These are phyloP conservation scores for Phytopythium boreale DNA, from an alignment of 352 stramenopile genomes.

Conservation along the genomic window DNA sequence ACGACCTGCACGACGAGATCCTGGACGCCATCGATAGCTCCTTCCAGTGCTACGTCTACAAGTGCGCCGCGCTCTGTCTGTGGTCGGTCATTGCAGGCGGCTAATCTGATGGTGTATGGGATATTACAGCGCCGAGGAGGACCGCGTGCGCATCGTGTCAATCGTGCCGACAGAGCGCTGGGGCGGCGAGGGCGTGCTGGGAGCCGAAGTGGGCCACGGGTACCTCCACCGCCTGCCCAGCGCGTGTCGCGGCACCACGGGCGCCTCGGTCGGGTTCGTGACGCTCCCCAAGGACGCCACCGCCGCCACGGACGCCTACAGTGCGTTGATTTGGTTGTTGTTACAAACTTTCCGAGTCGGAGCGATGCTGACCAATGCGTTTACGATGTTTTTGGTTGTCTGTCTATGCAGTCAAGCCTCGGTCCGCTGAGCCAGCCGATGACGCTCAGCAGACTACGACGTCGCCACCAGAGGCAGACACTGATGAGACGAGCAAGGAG, in stretches of 20 bases:
- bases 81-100: neutral
- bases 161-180: slow-evolving; percentile 79
- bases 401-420: neutral
- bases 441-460: neutral
- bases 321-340: slow-evolving; percentile 26
- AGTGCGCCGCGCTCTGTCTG: slow-evolving; percentile 35
- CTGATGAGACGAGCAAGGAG: neutral
- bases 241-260: slow-evolving; percentile 44
- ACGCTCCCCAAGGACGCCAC: slow-evolving; percentile 64
- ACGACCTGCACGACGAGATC: slow-evolving; percentile 91
- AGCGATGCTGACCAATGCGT: neutral
- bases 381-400: neutral
- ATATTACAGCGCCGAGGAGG: slow-evolving; percentile 63
- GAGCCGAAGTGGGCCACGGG: slow-evolving; percentile 94
- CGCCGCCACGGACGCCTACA: slow-evolving; percentile 76
- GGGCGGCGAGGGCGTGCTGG: slow-evolving; percentile 91
- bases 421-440: neutral
- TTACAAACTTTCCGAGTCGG: neutral
- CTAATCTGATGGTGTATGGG: neutral
- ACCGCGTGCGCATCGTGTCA: slow-evolving; percentile 92
- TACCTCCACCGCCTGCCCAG: slow-evolving; percentile 94
- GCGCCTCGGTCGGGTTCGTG: slow-evolving; percentile 77
- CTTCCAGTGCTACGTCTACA: slow-evolving; percentile 98
- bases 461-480: neutral
- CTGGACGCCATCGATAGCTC: slow-evolving; percentile 87